Evolutionary conservation across 2,329 filamentous ascomycete genomes (phyloP).

Genomic region (Trichophyton equinum): DNA sequence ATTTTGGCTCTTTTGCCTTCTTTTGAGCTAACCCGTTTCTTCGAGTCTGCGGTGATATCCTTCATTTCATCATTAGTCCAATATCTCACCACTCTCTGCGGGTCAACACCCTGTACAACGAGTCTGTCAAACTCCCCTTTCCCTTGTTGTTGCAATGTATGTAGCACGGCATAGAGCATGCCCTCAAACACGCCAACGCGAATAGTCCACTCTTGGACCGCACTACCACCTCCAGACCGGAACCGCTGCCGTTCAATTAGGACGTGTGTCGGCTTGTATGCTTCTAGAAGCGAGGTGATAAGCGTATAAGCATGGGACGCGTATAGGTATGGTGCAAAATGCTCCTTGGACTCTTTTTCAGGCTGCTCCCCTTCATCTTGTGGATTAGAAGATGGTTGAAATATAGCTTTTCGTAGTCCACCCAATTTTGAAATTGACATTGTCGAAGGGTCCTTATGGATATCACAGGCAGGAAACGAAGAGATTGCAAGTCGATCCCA

Average conservation of each 20-base stretch:
- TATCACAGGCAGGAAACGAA: constrained; percentile 11
- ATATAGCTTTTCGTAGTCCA: not conserved
- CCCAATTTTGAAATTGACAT: not conserved
- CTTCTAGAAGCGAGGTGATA: constrained; percentile 37
- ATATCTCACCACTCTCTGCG: constrained; percentile 44
- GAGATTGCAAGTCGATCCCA: constrained; percentile 33
- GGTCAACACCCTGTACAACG: constrained; percentile 40
- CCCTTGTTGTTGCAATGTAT: constrained; percentile 40
- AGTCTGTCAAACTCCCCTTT: constrained; percentile 24
- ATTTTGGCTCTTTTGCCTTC: constrained; percentile 47
- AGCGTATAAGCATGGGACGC: constrained; percentile 45
- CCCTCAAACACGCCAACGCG: constrained; percentile 70
- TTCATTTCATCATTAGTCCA: constrained; percentile 33
- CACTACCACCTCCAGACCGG: constrained; percentile 50
- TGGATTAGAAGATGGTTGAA: not conserved
- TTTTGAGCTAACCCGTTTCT: constrained; percentile 15
- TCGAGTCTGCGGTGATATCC: constrained; percentile 8
- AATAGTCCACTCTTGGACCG: constrained; percentile 70
- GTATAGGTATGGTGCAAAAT: constrained; percentile 43
- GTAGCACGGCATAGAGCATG: constrained; percentile 62
- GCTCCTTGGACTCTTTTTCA: constrained; percentile 25
- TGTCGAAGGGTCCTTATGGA: not conserved
- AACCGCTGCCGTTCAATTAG: constrained; percentile 57
- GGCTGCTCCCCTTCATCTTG: not conserved
- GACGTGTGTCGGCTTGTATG: constrained; percentile 51